Evolutionary conservation across 1,284 basidiomycete species (phyloP).

Genomic region (Cryptococcus sp.): DNA sequence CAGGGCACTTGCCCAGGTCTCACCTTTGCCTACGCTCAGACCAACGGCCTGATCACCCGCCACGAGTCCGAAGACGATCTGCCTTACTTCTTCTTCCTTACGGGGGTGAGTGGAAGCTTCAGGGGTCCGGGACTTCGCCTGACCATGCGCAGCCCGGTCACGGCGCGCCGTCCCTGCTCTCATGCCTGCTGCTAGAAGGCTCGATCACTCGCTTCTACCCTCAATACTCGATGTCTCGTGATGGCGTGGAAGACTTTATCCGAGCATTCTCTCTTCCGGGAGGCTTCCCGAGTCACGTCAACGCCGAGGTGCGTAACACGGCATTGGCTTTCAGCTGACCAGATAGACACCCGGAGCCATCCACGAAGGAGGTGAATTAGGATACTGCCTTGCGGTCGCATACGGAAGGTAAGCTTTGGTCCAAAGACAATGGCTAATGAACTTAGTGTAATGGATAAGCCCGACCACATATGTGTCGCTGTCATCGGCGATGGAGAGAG

Average conservation of each 20-base stretch:
- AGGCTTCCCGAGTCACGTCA: conserved; percentile 58
- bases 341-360: conserved; percentile 75
- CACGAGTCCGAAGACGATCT: conserved; percentile 58
- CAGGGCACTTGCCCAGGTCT: conserved; percentile 63
- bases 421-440: neutral
- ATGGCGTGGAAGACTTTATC: conserved; percentile 62
- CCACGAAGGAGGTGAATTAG: conserved; percentile 88
- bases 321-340: neutral
- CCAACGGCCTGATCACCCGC: conserved; percentile 66
- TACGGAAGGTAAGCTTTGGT: conserved; percentile 60
- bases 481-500: conserved; percentile 85
- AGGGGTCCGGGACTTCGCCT: neutral
- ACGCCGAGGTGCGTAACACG: conserved; percentile 27
- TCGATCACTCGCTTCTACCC: conserved; percentile 73
- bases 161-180: conserved; percentile 76
- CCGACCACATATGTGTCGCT: conserved; percentile 74
- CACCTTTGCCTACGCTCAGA: conserved; percentile 73
- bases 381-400: conserved; percentile 78
- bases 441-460: conserved; percentile 73
- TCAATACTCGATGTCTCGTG: conserved; percentile 65
- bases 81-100: conserved; percentile 63
- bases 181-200: conserved; percentile 79
- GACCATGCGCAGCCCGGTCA: conserved; percentile 63
- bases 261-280: conserved; percentile 55
- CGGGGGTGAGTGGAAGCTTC: conserved; percentile 35